phyloP scores from a whole-genome alignment of 2,329 filamentous ascomycete genomes.

The Trichoderma arundinaceum region DNA sequence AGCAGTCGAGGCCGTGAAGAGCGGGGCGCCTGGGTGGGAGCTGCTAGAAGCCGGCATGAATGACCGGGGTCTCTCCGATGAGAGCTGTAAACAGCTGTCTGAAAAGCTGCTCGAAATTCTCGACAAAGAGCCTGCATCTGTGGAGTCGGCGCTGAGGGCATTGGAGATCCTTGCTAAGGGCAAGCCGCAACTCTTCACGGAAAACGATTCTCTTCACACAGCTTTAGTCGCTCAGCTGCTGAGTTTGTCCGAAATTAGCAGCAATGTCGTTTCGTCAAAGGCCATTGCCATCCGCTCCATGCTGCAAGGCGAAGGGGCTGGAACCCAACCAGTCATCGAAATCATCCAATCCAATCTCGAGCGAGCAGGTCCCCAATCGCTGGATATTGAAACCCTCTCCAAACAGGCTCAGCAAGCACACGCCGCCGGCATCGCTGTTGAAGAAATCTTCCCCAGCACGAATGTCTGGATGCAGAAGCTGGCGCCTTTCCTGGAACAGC shows the following conservation, averaged over 20 bases:
- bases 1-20: constrained; percentile 48
- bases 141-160: constrained; percentile 48
- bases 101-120: constrained; percentile 44
- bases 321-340: constrained; percentile 52
- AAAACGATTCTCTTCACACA: constrained; percentile 55
- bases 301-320: constrained; percentile 52
- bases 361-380: constrained; percentile 53
- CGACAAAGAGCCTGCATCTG: constrained; percentile 40
- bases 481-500: constrained; percentile 54
- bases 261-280: constrained; percentile 48
- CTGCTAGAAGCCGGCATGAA: constrained; percentile 56
- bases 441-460: constrained; percentile 66
- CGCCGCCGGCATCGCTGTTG: constrained; percentile 39
- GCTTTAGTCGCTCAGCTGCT: constrained; percentile 59
- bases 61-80: constrained; percentile 49
- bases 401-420: constrained; percentile 47
- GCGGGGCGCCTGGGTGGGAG: constrained; percentile 47
- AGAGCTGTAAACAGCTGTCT: constrained; percentile 45
- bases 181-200: constrained; percentile 51
- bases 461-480: constrained; percentile 71
- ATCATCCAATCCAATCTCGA: constrained; percentile 64
- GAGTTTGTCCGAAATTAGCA: constrained; percentile 57
- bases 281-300: constrained; percentile 51
- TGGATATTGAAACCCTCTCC: constrained; percentile 43
- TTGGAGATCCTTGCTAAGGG: constrained; percentile 56